Evolutionary conservation across 345 rosid genomes (phyloP), one percentile per base, ranked within the genome.

Genomic region (Gossypium raimondii): DNA sequence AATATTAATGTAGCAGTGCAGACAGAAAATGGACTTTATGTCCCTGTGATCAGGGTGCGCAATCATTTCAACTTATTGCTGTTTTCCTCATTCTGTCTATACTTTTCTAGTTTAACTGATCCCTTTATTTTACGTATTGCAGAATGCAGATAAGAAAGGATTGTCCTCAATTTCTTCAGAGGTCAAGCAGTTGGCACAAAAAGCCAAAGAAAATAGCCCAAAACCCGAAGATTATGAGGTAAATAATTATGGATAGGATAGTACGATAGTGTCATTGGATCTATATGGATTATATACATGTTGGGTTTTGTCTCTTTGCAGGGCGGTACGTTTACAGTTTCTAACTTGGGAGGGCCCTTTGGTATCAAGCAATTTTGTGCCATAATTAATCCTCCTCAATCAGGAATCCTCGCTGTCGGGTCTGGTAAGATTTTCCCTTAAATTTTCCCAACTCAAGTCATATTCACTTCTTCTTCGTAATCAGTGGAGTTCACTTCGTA

Each of bases 221-320:
- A 96, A 88, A 81, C 99, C 98, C 20, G 95, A 93, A 83, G 99
- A 96, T 82, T 93, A 88, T 61, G 98, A 96, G 92, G 99, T 93
- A 34, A 52, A 67, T 2, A 38, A 45, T 77, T 22, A 45, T 41
- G 18, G 71, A 24, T 55, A 16, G 47, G 71, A 29, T 55, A 12
- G 52, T 60, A 43, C n/a, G 51, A 16, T 48, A 24, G 10, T 34
- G 41, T 78, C 56, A 12, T 45, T 22, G 77, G 45, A 10, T 2
- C 1, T 9, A 27, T 44, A 13, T 16, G 60, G 45, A 70, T 17
- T 57, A 78, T 67, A 1, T 51, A 3, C 34, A 79, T 59, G 17
- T 68, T 5, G 38, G 50, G 13, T 67, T 75, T 80, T 65, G 41
- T 13, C 14, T 57, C 11, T 67, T 78, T 81, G 50, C 93, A 95